Base-by-base conservation (phyloP, 2,329 filamentous ascomycete species). In the Ophiostoma australiae region DNA sequence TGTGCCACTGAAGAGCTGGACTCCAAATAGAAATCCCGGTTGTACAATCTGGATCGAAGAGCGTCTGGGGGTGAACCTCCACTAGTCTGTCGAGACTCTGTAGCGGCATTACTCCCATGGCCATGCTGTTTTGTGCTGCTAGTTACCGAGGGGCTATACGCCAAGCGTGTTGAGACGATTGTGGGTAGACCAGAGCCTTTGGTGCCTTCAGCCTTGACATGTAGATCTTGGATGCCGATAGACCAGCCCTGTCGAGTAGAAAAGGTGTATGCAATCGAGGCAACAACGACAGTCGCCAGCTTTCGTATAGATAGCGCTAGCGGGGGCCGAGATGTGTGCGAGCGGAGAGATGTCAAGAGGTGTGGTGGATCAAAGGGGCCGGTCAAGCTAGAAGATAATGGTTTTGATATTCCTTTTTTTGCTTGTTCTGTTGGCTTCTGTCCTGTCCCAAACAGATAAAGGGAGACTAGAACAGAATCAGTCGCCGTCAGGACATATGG, bases 141-240 rank as follows among this genome's bases (percentile, higher is more conserved):
- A 10, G 13, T 33, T n/a, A 44, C 39, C 3, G 13, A 13, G 20
- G n/a, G 68, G 0, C 81, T 81, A 72, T 81, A 82, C 17, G 82
- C 82, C 4, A 83, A 76, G 8, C 79, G 76, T 2, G 81, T 82
- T 0, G 80, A 78, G 1, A 74, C 77, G 31, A 83, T 77, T 15
- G 80, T 78, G 0, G 81, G 77, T 5, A 69, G 11, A 23, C 3
- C 20, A 66, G 63, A 66, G 3, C 35, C 63, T 11, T 20, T 10
- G 35, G 63, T 39, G 20, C 35, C 31, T 3, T 10, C 55, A 63
- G 75, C 76, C 0, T 77, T 80, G 63, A 97, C 84, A 72, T 90
- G 89, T 63, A 97, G 82, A 78, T 97, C 94, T 78, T 98, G 94
- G n/a, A 98, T 87, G 1, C 93, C 94, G 20, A 97, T 86, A 8